phyloP scores from a whole-genome alignment of 2,329 filamentous ascomycete species.

The Alternaria gaisen region DNA sequence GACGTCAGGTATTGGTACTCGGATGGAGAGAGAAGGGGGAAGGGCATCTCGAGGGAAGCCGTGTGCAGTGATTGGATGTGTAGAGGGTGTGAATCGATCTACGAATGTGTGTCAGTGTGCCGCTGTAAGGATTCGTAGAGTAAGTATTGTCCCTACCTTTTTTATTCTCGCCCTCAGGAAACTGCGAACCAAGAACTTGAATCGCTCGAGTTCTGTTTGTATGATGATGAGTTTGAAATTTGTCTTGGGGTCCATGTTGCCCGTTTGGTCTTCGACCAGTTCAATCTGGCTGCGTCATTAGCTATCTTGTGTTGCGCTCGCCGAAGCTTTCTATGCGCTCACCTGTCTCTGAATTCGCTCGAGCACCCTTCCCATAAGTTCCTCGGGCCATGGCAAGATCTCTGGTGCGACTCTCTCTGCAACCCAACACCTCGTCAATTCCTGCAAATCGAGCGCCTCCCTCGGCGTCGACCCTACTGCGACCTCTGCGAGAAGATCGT shows the following conservation, averaged over 20 bases:
- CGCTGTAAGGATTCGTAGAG: not conserved
- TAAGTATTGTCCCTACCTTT: constrained; percentile 68
- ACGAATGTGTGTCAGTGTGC: constrained; percentile 12
- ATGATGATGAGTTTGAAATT: constrained; percentile 95
- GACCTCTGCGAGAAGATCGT: constrained; percentile 63
- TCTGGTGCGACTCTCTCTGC: constrained; percentile 90
- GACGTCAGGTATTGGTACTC: constrained; percentile 85
- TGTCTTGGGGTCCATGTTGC: constrained; percentile 85
- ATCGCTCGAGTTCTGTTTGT: constrained; percentile 94
- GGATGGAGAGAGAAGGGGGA: constrained; percentile 69
- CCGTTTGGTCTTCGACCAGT: constrained; percentile 69
- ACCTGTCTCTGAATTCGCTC: constrained; percentile 58
- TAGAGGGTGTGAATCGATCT: constrained; percentile 80
- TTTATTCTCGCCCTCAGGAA: constrained; percentile 84
- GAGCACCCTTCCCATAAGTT: constrained; percentile 83
- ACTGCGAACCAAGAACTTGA: constrained; percentile 88
- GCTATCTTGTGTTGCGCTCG: constrained; percentile 3
- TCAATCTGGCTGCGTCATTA: constrained; percentile 55
- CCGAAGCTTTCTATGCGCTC: constrained; percentile 10
- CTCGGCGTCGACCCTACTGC: constrained; percentile 57
- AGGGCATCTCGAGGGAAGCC: constrained; percentile 59
- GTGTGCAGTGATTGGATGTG: constrained; percentile 69
- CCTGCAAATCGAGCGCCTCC: constrained; percentile 80
- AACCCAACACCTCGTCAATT: constrained; percentile 90
- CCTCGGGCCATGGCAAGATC: constrained; percentile 79